These are phyloP conservation scores for Suhomyces sp. DNA, from an alignment of 805 yeast genomes.

Conservation along the genomic window DNA sequence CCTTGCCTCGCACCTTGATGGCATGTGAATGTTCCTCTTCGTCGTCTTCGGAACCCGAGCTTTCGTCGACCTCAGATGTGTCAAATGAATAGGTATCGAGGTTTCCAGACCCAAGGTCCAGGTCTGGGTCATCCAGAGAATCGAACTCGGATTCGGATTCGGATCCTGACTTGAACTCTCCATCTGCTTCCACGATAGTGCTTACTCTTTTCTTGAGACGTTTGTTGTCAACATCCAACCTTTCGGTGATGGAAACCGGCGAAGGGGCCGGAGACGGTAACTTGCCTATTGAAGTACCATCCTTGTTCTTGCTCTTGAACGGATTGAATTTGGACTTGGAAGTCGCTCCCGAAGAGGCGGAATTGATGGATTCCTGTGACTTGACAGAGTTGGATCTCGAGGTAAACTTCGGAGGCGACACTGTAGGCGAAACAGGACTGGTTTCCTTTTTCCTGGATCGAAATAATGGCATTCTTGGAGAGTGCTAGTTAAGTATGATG, in stretches of 20 bases:
- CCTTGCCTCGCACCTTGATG: constrained; percentile 17
- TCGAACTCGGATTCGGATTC: constrained; percentile 15
- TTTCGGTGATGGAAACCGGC: neutral
- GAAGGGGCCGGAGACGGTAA: constrained; percentile 2
- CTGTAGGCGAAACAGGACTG: constrained; percentile 1
- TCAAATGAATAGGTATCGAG: constrained; percentile 3
- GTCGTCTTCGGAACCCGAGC: constrained; percentile 16
- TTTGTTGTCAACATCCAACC: neutral
- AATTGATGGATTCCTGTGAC: constrained; percentile 4
- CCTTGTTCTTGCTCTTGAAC: constrained; percentile 1
- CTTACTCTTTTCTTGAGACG: constrained; percentile 20
- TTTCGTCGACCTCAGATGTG: constrained; percentile 9
- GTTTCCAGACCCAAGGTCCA: constrained; percentile 10
- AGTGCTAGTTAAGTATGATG: too few species aligned
- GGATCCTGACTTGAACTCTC: too few species aligned
- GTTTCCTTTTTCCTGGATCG: constrained; percentile 1
- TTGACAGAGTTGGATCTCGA: constrained; percentile 7
- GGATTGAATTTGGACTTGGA: constrained; percentile 3
- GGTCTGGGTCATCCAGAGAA: constrained; percentile 12
- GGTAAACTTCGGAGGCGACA: neutral
- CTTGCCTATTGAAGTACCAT: too few species aligned
- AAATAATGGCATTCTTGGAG: constrained; percentile 7
- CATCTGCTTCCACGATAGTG: constrained; percentile 27
- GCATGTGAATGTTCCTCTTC: constrained; percentile 31
- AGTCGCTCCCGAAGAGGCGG: too few species aligned